Evolutionary conservation across 805 yeast genomes (phyloP).

Genomic region (Grigorovia humatica): DNA sequence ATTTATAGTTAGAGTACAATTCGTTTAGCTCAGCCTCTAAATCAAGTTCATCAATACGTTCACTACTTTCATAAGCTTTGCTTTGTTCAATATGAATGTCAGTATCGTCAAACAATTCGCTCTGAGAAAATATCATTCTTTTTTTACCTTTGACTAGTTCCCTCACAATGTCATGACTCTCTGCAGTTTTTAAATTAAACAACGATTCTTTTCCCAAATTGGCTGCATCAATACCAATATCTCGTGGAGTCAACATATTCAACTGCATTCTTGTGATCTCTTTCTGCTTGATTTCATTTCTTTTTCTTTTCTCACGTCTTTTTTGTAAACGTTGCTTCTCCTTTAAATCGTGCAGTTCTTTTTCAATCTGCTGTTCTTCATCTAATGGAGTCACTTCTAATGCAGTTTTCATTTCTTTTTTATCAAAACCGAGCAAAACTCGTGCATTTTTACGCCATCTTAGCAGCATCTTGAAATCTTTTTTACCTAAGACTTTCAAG

Average conservation of each 20-base stretch:
- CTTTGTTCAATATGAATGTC: slow-evolving; percentile 48
- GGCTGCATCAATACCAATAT: slow-evolving; percentile 89
- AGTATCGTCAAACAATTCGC: slow-evolving; percentile 43
- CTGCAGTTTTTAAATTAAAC: slow-evolving; percentile 77
- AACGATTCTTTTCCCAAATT: slow-evolving; percentile 65
- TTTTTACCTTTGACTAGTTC: slow-evolving; percentile 70
- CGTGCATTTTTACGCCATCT: slow-evolving; percentile 88
- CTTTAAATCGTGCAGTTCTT: slow-evolving; percentile 66
- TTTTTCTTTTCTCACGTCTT: slow-evolving; percentile 74
- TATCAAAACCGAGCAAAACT: slow-evolving; percentile 56
- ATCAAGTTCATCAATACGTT: slow-evolving; percentile 44
- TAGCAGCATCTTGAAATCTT: slow-evolving; percentile 76
- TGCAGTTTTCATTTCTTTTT: slow-evolving; percentile 38
- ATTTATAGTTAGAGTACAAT: slow-evolving; percentile 69
- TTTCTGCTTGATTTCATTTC: slow-evolving; percentile 75
- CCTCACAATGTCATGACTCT: slow-evolving; percentile 72
- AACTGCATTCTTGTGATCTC: slow-evolving; percentile 87
- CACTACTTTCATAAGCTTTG: slow-evolving; percentile 25
- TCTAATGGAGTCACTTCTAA: slow-evolving; percentile 61
- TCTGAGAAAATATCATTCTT: slow-evolving; percentile 45
- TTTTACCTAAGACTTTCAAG: slow-evolving; percentile 86
- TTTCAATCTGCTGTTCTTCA: slow-evolving; percentile 84
- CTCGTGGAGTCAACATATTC: slow-evolving; percentile 89
- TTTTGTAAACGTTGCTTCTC: slow-evolving; percentile 57
- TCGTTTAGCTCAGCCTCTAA: slow-evolving; percentile 74